Evolutionary conservation across 768 basidiomycete genomes (phyloP).

Genomic region (Hortiboletus flavorubellus): DNA sequence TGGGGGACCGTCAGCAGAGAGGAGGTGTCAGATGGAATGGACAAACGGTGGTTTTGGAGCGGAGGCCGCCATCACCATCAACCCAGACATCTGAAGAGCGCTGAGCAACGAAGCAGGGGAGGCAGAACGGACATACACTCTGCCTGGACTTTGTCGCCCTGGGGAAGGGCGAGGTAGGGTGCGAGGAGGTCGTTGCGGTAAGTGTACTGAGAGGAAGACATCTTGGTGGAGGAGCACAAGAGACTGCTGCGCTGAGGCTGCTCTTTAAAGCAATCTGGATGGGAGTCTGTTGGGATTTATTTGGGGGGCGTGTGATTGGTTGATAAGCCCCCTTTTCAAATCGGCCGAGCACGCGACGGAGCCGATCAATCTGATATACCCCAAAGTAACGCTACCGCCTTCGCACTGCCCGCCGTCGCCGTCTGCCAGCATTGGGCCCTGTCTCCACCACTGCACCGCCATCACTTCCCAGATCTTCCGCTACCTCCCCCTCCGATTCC

Average conservation of each 20-base stretch:
- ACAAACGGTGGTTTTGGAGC: slow-evolving; percentile 92
- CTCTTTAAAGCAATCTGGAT: slow-evolving; percentile 24
- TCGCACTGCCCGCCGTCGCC: slow-evolving; percentile 56
- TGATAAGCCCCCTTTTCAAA: slow-evolving; percentile 23
- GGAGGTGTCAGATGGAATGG: neutral
- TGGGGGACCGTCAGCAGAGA: neutral
- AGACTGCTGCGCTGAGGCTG: neutral
- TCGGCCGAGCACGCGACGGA: slow-evolving; percentile 6
- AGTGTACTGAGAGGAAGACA: slow-evolving; percentile 31
- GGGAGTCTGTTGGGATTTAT: slow-evolving; percentile 24
- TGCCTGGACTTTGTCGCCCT: slow-evolving; percentile 92
- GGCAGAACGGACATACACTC: slow-evolving; percentile 59
- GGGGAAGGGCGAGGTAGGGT: slow-evolving; percentile 83
- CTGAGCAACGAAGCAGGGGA: slow-evolving; percentile 1
- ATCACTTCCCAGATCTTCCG: slow-evolving; percentile 40
- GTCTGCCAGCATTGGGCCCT: slow-evolving; percentile 55
- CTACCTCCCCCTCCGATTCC: slow-evolving; percentile 18
- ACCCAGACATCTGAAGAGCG: slow-evolving; percentile 85
- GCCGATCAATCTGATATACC: neutral
- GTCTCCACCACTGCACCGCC: slow-evolving; percentile 36
- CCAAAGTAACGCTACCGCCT: slow-evolving; percentile 32
- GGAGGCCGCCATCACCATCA: slow-evolving; percentile 90
- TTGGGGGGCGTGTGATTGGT: slow-evolving; percentile 27
- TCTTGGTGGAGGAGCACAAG: slow-evolving; percentile 3
- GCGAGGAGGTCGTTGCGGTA: slow-evolving; percentile 86